Base-by-base conservation (phyloP, 2,329 filamentous ascomycete genomes). In the Hypoxylon rubiginosum region DNA sequence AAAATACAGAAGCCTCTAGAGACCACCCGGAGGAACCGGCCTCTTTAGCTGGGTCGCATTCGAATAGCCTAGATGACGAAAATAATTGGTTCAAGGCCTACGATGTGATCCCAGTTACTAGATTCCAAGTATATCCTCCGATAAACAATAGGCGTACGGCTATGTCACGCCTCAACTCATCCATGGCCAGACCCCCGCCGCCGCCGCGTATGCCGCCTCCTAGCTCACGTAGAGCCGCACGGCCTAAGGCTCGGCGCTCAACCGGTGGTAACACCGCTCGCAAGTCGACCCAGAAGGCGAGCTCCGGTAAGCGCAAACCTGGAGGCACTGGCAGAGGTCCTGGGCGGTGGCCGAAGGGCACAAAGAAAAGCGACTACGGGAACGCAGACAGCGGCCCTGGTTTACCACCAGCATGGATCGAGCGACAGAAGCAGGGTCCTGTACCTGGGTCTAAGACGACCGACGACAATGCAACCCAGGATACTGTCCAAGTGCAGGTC, bases 51-150 rank as follows among this genome's bases (percentile, higher is more conserved):
- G 64, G 65, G 19, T 53, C 64, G 32, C 58, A 28, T 30, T 74
- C 79, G 34, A 73, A 68, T 10, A 67, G 71, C 2, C 68, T 62
- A 1, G 75, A 79, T 26, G 74, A 73, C 3, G 74, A 78, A 7
- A 74, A 78, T 7, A 74, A 79, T 43, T 89, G 86, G 86, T 74
- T 76, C 10, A 71, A 76, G 3, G 75, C 81, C 1, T 89, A 89
- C 73, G 80, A 80, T 13, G 78, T 82, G 51, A 91, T 96, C 26
- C 91, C 92, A 2, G 82, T 89, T 0, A 88, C 84, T 1, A 87
- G 92, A 34, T 97, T 93, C 77, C 91, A 94, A 72, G 88, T 96
- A 43, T 95, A 92, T 73, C 93, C 93, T 8, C 87, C 91, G 0
- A 80, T 91, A 8, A 81, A 80, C 10, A 79, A 82, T 55, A 83